Evolutionary conservation across 306 rosid genomes (phyloP).

Genomic region (Ammopiptanthus mongolicus): DNA sequence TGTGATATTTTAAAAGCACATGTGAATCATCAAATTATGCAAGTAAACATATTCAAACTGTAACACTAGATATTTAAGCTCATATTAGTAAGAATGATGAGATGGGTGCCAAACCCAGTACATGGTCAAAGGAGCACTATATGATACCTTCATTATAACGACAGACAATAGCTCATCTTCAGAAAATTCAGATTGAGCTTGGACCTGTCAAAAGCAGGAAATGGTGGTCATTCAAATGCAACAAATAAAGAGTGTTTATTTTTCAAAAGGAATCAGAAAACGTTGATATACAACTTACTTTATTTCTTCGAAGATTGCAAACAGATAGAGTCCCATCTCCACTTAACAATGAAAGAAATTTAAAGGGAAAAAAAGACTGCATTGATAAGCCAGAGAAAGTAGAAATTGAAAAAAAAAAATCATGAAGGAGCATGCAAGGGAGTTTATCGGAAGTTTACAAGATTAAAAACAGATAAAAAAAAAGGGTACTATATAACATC

Average conservation of each 20-base stretch:
- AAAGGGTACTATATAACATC: not conserved
- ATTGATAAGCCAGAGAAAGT: not conserved
- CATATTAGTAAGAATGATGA: not conserved
- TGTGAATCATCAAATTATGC: not conserved
- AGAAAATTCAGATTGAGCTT: conserved; percentile 82
- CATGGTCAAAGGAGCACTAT: not conserved
- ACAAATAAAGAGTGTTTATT: not conserved
- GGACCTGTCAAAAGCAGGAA: conserved; percentile 50
- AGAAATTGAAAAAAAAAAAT: not conserved
- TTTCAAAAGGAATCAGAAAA: conserved; percentile 1
- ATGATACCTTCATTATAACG: conserved; percentile 81
- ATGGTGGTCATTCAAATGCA: not conserved
- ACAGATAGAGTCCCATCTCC: conserved; percentile 96
- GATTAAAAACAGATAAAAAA: not conserved
- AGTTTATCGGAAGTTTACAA: not conserved
- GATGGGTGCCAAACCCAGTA: not conserved
- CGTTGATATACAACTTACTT: conserved; percentile 48
- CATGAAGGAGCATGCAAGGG: not conserved
- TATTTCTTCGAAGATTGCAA: conserved; percentile 79
- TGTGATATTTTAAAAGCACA: not conserved
- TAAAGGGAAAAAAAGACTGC: not conserved
- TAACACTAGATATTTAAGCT: not conserved
- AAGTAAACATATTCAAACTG: not conserved
- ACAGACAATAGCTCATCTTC: conserved; percentile 87
- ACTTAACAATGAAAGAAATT: conserved; percentile 38